phyloP scores from a whole-genome alignment of 768 basidiomycete species.

The Auricularia cornea region DNA sequence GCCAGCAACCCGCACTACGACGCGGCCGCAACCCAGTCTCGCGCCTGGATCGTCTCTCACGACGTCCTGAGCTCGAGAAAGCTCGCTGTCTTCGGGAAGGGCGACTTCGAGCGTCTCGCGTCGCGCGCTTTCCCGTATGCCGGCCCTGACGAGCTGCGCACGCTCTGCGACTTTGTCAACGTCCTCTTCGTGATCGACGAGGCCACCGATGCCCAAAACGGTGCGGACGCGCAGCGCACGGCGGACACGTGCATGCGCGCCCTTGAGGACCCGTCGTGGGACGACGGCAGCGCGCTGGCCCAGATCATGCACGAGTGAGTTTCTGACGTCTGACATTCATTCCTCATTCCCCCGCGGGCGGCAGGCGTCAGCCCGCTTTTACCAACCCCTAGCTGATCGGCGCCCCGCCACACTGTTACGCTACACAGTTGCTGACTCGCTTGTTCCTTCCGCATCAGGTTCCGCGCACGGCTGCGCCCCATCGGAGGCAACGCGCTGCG shows the following conservation, averaged over 20 bases:
- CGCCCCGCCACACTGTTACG: neutral
- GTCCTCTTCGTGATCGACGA: slow-evolving; percentile 61
- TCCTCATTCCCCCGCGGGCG: neutral
- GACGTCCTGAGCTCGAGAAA: slow-evolving; percentile 51
- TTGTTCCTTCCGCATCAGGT: slow-evolving; percentile 28
- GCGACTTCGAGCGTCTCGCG: slow-evolving; percentile 52
- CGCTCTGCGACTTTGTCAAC: slow-evolving; percentile 56
- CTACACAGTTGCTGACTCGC: neutral
- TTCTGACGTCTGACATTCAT: neutral
- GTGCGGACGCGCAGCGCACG: slow-evolving; percentile 44
- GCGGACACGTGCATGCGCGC: slow-evolving; percentile 45
- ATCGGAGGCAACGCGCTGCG: slow-evolving; percentile 38
- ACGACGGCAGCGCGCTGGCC: slow-evolving; percentile 48
- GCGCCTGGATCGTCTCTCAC: slow-evolving; percentile 55
- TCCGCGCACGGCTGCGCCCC: slow-evolving; percentile 38
- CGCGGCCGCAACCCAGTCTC: slow-evolving; percentile 46
- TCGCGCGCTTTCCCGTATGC: slow-evolving; percentile 56
- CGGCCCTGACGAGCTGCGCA: slow-evolving; percentile 48
- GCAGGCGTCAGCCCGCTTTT: no score
- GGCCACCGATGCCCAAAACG: slow-evolving; percentile 57
- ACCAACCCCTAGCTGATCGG: no score
- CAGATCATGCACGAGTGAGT: slow-evolving; percentile 55
- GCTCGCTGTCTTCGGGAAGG: slow-evolving; percentile 54
- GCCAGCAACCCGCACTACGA: slow-evolving; percentile 50
- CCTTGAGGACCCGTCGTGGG: slow-evolving; percentile 42